phyloP scores from a whole-genome alignment of 2,329 filamentous ascomycete genomes.

The Fusarium sp. region DNA sequence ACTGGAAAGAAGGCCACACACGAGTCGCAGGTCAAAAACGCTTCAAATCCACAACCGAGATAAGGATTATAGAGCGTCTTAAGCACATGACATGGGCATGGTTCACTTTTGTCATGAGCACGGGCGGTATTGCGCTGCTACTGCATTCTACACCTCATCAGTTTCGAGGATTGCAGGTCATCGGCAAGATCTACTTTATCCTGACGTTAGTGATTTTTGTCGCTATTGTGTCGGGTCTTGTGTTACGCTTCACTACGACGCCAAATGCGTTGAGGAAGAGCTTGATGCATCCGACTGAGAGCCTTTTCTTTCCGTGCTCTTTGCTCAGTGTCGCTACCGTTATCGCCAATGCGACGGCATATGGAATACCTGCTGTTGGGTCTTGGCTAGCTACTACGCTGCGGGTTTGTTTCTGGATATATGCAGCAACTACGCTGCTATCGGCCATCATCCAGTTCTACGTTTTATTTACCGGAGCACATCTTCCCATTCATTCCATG shows the following conservation, averaged over 20 bases:
- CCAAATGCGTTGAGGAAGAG: conserved; percentile 67
- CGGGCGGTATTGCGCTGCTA: conserved; percentile 51
- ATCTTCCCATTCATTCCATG: conserved; percentile 47
- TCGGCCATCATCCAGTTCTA: conserved; percentile 47
- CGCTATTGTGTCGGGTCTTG: conserved; percentile 65
- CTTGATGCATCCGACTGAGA: conserved; percentile 64
- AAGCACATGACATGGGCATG: conserved; percentile 51
- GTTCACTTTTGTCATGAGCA: conserved; percentile 54
- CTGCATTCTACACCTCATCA: conserved; percentile 57
- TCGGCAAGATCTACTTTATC: conserved; percentile 64
- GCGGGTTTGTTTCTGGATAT: conserved; percentile 65
- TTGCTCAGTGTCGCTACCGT: conserved; percentile 75
- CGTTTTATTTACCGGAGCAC: conserved; percentile 50
- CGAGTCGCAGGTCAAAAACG: conserved; percentile 44
- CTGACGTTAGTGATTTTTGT: conserved; percentile 65
- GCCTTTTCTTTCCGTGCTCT: conserved; percentile 72
- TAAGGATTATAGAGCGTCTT: conserved; percentile 42
- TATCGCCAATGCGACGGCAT: conserved; percentile 74
- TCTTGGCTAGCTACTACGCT: conserved; percentile 63
- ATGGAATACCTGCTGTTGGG: conserved; percentile 65
- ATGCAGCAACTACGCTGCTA: conserved; percentile 55
- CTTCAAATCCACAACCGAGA: conserved; percentile 27
- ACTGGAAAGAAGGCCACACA: conserved; percentile 49
- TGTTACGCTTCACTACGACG: conserved; percentile 69
- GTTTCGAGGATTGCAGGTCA: conserved; percentile 61